These are phyloP conservation scores for Meyerozyma carpophila DNA, from an alignment of 1,139 yeast genomes.

Conservation along the genomic window DNA sequence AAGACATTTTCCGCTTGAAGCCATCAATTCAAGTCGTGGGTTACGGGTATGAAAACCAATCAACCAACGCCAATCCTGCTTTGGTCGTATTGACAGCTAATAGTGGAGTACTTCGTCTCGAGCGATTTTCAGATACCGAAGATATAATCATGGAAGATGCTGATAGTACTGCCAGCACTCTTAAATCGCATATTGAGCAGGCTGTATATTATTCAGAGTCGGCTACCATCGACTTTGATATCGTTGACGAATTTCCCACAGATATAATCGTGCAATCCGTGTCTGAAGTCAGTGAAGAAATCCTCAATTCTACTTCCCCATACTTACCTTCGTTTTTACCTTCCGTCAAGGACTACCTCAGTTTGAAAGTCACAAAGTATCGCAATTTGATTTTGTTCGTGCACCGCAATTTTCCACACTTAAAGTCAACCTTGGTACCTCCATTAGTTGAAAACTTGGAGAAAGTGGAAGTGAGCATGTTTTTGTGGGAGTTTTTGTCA, in stretches of 20 bases:
- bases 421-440: slow-evolving; percentile 23
- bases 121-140: slow-evolving; percentile 32
- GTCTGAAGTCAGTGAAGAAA: slow-evolving; percentile 44
- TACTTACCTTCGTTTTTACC: slow-evolving; percentile 41
- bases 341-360: slow-evolving; percentile 37
- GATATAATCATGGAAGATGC: slow-evolving; percentile 6
- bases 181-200: slow-evolving; percentile 75
- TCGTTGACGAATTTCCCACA: slow-evolving; percentile 26
- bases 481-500: slow-evolving; percentile 41
- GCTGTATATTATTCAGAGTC: slow-evolving; percentile 59
- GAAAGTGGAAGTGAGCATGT: slow-evolving; percentile 49
- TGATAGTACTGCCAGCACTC: slow-evolving; percentile 20
- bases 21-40: slow-evolving; percentile 54
- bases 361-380: slow-evolving; percentile 22
- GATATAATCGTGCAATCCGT: slow-evolving; percentile 47
- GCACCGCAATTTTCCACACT: slow-evolving; percentile 39
- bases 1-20: slow-evolving; percentile 61
- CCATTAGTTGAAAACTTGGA: slow-evolving; percentile 48
- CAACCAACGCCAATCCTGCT: slow-evolving; percentile 32
- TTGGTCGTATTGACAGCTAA: slow-evolving; percentile 47
- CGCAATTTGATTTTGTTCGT: slow-evolving; percentile 43
- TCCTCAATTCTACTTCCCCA: slow-evolving; percentile 34
- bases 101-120: slow-evolving; percentile 62
- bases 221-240: slow-evolving; percentile 50
- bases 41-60: slow-evolving; percentile 47